These are phyloP conservation scores for Panaeolus papilionaceus DNA, from an alignment of 768 basidiomycete species.

Conservation along the genomic window DNA sequence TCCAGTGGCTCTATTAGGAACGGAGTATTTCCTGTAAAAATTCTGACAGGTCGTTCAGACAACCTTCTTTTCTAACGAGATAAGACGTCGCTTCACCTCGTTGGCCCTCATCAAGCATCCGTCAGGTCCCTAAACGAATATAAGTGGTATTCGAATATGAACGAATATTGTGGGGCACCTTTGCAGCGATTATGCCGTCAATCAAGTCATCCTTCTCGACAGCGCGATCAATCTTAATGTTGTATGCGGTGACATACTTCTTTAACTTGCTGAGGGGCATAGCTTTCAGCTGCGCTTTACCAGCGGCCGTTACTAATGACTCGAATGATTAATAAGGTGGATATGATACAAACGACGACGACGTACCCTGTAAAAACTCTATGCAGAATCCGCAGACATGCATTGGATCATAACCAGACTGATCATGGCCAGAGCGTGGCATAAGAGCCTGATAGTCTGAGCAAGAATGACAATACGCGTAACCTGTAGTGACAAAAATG, in stretches of 20 bases:
- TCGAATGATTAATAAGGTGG: not conserved
- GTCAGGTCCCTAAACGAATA: constrained; percentile 49
- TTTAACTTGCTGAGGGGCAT: constrained; percentile 67
- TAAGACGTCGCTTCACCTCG: constrained; percentile 51
- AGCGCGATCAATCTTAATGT: constrained; percentile 63
- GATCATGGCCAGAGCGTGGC: constrained; percentile 57
- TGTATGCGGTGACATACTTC: constrained; percentile 74
- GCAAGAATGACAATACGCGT: constrained; percentile 74
- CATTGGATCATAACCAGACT: constrained; percentile 66
- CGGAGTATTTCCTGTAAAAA: constrained; percentile 68
- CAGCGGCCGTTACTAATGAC: constrained; percentile 69
- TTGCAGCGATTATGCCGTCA: constrained; percentile 60
- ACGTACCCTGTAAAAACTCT: constrained; percentile 66
- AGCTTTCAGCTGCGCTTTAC: constrained; percentile 58
- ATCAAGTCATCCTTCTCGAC: constrained; percentile 84
- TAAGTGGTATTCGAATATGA: constrained; percentile 2
- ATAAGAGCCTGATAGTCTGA: constrained; percentile 79
- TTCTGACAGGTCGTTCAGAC: constrained; percentile 39
- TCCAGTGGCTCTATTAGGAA: constrained; percentile 50
- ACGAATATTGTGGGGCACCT: constrained; percentile 40
- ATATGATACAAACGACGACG: not conserved
- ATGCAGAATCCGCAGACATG: constrained; percentile 79
- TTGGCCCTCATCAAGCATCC: constrained; percentile 67
- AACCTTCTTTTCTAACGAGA: not conserved
- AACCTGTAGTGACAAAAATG: constrained; percentile 50